A percentile compares a stretch with the other conserved stretches of the same genome.
Conservation (phyloP, 208 protist species). For the Trypanosoma conorhini region DNA sequence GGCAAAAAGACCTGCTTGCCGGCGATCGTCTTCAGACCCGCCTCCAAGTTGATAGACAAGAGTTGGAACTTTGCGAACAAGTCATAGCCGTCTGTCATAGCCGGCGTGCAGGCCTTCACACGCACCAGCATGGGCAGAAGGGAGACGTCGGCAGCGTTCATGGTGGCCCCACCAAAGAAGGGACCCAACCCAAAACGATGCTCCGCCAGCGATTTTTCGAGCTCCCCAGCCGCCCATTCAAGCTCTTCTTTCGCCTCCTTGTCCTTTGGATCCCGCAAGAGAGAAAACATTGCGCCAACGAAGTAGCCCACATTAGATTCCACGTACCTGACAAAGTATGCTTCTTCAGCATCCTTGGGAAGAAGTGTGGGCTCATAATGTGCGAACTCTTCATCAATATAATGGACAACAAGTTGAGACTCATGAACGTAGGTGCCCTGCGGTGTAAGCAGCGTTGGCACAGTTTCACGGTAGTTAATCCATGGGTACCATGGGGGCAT, state of each 20-base stretch:
- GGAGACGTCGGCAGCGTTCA: slow-evolving; percentile 65
- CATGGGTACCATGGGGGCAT: slow-evolving; percentile 59
- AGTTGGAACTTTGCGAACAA: slow-evolving; percentile 59
- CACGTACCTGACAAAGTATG: slow-evolving; percentile 56
- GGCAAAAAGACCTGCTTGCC: slow-evolving; percentile 44
- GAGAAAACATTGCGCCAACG: slow-evolving; percentile 20
- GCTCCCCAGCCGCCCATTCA: slow-evolving; percentile 46
- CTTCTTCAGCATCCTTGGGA: slow-evolving; percentile 41
- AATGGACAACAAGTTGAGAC: slow-evolving; percentile 59
- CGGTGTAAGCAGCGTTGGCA: slow-evolving; percentile 57
- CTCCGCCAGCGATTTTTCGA: slow-evolving; percentile 51
- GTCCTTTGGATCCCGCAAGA: slow-evolving; percentile 20
- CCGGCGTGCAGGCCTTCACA: slow-evolving; percentile 39
- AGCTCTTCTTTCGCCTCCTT: slow-evolving; percentile 44
- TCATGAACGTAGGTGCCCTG: slow-evolving; percentile 63
- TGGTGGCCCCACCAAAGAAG: slow-evolving; percentile 55
- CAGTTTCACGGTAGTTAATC: slow-evolving; percentile 66
- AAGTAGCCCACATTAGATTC: slow-evolving; percentile 39
- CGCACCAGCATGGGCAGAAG: slow-evolving; percentile 63
- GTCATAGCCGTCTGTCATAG: slow-evolving; percentile 44
- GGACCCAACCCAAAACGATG: slow-evolving; percentile 55
- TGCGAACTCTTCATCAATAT: slow-evolving; percentile 45
- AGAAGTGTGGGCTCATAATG: slow-evolving; percentile 28
- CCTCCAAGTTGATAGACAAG: slow-evolving; percentile 37
- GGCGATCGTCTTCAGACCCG: slow-evolving; percentile 36